Conservation (phyloP, 768 basidiomycete genomes). For the Pleurotus platypus region DNA sequence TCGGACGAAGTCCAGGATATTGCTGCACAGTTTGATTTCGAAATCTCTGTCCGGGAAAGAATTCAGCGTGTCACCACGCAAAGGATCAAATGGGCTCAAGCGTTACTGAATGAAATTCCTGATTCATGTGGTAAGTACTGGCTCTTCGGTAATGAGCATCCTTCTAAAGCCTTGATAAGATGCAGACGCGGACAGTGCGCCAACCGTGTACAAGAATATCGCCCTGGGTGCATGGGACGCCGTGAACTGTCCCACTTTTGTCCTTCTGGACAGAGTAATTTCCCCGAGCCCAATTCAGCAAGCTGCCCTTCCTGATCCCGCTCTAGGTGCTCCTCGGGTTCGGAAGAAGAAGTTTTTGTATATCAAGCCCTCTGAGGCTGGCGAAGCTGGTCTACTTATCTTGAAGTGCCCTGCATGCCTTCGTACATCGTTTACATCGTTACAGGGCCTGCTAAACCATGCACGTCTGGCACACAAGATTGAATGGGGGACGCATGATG, state of each 20-base stretch:
- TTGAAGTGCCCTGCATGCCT: slow-evolving; percentile 44
- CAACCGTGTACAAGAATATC: slow-evolving; percentile 30
- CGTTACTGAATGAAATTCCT: slow-evolving; percentile 34
- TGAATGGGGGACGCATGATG: slow-evolving; percentile 55
- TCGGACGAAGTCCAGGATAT: neutral
- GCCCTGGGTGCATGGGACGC: slow-evolving; percentile 38
- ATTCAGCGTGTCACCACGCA: slow-evolving; percentile 37
- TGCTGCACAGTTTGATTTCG: slow-evolving; percentile 39
- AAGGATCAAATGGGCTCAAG: slow-evolving; percentile 46
- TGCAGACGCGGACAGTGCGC: slow-evolving; percentile 17
- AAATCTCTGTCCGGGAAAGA: slow-evolving; percentile 41
- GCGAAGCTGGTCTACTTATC: slow-evolving; percentile 22
- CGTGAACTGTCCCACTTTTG: slow-evolving; percentile 27
- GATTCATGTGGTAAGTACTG: slow-evolving; percentile 20
- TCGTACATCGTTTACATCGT: slow-evolving; percentile 41
- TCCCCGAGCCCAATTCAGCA: slow-evolving; percentile 16
- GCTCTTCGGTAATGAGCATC: slow-evolving; percentile 7
- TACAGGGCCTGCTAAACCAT: slow-evolving; percentile 55
- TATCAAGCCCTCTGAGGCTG: slow-evolving; percentile 26
- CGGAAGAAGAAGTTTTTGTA: slow-evolving; percentile 32
- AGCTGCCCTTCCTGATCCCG: slow-evolving; percentile 17
- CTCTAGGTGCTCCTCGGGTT: slow-evolving; percentile 15
- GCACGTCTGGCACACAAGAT: slow-evolving; percentile 44
- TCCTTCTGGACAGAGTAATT: slow-evolving; percentile 19
- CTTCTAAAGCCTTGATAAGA: slow-evolving; percentile 7